phyloP scores from a whole-genome alignment of 1,284 basidiomycete genomes.

The Ustilago trichophora region DNA sequence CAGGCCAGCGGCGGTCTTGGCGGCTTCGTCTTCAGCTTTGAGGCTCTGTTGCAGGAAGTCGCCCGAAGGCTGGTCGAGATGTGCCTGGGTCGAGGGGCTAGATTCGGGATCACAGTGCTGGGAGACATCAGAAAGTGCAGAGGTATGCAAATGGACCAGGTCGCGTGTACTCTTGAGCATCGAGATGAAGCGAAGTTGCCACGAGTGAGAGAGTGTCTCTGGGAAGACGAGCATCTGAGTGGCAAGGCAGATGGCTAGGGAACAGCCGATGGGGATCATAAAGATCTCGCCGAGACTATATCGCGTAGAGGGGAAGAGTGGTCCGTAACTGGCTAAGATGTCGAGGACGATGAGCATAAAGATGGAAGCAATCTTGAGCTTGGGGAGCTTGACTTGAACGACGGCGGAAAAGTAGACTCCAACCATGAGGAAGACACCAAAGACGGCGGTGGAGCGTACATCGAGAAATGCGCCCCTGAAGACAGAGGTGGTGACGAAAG shows the following conservation, averaged over 20 bases:
- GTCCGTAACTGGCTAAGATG: slow-evolving; percentile 67
- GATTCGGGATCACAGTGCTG: slow-evolving; percentile 2
- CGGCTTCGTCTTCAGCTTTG: slow-evolving; percentile 24
- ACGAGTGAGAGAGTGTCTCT: slow-evolving; percentile 74
- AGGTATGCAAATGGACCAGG: slow-evolving; percentile 21
- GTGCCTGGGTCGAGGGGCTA: background rate
- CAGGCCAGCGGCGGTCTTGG: slow-evolving; percentile 6
- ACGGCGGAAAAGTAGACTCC: slow-evolving; percentile 74
- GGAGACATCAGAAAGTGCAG: slow-evolving; percentile 17
- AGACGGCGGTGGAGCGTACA: slow-evolving; percentile 71
- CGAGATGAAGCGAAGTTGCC: slow-evolving; percentile 64
- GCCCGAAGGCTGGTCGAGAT: slow-evolving; percentile 4
- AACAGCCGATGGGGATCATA: slow-evolving; percentile 46
- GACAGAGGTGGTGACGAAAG: slow-evolving; percentile 66
- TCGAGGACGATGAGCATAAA: slow-evolving; percentile 54
- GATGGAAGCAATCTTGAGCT: slow-evolving; percentile 72
- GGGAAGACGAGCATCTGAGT: slow-evolving; percentile 76
- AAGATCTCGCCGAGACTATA: slow-evolving; percentile 72
- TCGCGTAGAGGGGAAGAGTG: slow-evolving; percentile 74
- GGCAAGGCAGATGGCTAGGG: slow-evolving; percentile 44
- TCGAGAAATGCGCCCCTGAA: slow-evolving; percentile 78
- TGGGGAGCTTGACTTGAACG: slow-evolving; percentile 74
- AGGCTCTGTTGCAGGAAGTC: slow-evolving; percentile 17
- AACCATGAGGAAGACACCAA: slow-evolving; percentile 77
- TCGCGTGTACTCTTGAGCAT: slow-evolving; percentile 23